Evolutionary conservation across 441 rosid genomes (phyloP), one percentile per base, ranked within the genome.

Genomic region (Erodium moschatum): DNA sequence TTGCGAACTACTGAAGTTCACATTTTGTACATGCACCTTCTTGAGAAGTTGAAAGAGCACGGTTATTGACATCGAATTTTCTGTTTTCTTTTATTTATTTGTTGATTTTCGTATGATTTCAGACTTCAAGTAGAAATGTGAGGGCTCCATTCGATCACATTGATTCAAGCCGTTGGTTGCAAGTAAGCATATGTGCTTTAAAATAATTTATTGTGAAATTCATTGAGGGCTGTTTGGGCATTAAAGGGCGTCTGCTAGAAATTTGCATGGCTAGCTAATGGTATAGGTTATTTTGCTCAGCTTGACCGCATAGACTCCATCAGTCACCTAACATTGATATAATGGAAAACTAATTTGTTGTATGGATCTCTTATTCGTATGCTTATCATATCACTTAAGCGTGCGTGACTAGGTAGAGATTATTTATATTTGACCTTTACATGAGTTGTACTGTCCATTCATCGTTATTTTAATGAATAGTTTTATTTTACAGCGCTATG

Each of bases 111-210:
- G 42, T 42, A 38, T 68, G 63, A 73, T 67, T 79, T 73, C 84
- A 93, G 98, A 77, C 89, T 70, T 78, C 91, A 67, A 86, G 71
- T 64, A 86, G 86, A 87, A 87, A 87, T 81, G 85, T 78, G 72
- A 87, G 90, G 83, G 88, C 85, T 74, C 85, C 85, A 42, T 80
- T 81, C 40, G 98, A 93, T 74, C 93, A 93, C 70, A 70, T 70
- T 56, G 97, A 93, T 74, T 87, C 96, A 72, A 86, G 75, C 50
- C 91, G 96, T 63, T 93, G 97, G 97, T 87, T 93, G 76, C 98
- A 87, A 77, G 98, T 93, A 83, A 87, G 96, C 77, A 29, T 38
- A 18, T 8, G 27, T 56, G 62, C 62, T 56, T 56, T 8, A 56
- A n/a, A 50, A 50, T 50, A n/a, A 50, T 50, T 15, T 50, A 1